Evolutionary conservation across 805 yeast genomes (phyloP), one percentile per base, ranked within the genome.

Genomic region (Pichia thaimueangensis): DNA sequence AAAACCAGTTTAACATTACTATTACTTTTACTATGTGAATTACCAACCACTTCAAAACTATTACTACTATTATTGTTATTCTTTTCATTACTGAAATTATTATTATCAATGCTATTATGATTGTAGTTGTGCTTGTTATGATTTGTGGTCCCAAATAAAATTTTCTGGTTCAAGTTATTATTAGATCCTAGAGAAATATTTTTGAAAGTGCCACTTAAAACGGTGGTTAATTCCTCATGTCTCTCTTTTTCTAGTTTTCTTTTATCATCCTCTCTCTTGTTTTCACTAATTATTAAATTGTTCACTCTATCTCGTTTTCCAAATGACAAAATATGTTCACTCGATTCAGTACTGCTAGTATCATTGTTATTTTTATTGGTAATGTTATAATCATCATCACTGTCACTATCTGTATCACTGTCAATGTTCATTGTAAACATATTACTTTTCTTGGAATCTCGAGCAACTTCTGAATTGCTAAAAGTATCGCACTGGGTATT

Each of bases 141-240:
- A n/a, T n/a, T n/a, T n/a, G n/a, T n/a, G n/a, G n/a, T n/a, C n/a
- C n/a, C n/a, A n/a, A n/a, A n/a, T n/a, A n/a, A n/a, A n/a, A n/a
- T n/a, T n/a, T n/a, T n/a, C n/a, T n/a, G 23, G 23, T 23, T 30
- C 11, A 46, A 16, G 11, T 22, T 46, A 16, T 30, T 30, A 23
- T 39, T 39, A 1, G 52, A 45, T 12, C 53, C 36, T 16, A 51
- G 42, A 6, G 43, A 38, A 13, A 28, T 38, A 15, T 47, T 45
- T 3, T 41, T 34, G 37, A 51, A 54, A 3, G 56, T 50, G 20
- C 57, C 56, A 13, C 45, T 49, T 9, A 53, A 33, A 5, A 49
- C 29, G 1, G 49, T 38, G 15, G 41, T 29, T 11, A 41, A 29
- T 11, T 41, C 30, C 19, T 39, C 39, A 1, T 35, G 45, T 23